Evolutionary conservation across 768 basidiomycete species (phyloP), one percentile per base, ranked within the genome.

Genomic region (Gymnopilus dilepis): DNA sequence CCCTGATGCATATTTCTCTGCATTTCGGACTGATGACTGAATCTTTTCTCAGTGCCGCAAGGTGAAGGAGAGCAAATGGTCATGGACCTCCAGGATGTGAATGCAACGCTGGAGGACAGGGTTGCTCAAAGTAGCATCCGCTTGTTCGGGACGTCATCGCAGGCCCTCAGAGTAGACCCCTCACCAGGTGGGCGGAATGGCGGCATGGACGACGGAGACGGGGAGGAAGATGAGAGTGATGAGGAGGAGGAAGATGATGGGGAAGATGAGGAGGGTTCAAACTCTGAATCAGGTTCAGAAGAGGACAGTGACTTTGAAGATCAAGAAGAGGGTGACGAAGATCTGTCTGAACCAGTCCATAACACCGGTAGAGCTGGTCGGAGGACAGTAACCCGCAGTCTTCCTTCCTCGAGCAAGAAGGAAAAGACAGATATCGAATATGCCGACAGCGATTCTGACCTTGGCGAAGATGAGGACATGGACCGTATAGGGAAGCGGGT

Each of bases 21-120:
- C 78, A 62, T 38, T 38, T 26, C 22, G 6, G 11, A 85, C 87
- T 59, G 79, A 86, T 87, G 69, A 56, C 81, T 17, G 17, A 64
- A 30, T 45, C 24, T 13, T 17, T 33, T 58, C 50, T 26, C 65
- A 95, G 93, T 84, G 48, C 82, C 82, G 4, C 91, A 91, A 70
- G 97, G 96, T 8, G 97, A 97, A 74, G 97, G 97, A 15, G 97
- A 98, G 71, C 85, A 89, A 72, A 99, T 99, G 97, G 95, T 99
- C 12, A 92, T 98, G 83, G 92, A 94, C 72, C 81, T 99, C 13
- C 97, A 99, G 74, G 97, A 95, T 63, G 92, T 89, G 19, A 77
- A 79, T 28, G 75, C 80, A 2, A 98, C 96, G 0, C 87, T 99
- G 28, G 95, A 89, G 61, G 95, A 95, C 66, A 85, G 82, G 7